Percentiles rank a stretch among this genome's conserved stretches.
Conservation (phyloP, 1,284 basidiomycete species). For the Sutorius eximius region DNA sequence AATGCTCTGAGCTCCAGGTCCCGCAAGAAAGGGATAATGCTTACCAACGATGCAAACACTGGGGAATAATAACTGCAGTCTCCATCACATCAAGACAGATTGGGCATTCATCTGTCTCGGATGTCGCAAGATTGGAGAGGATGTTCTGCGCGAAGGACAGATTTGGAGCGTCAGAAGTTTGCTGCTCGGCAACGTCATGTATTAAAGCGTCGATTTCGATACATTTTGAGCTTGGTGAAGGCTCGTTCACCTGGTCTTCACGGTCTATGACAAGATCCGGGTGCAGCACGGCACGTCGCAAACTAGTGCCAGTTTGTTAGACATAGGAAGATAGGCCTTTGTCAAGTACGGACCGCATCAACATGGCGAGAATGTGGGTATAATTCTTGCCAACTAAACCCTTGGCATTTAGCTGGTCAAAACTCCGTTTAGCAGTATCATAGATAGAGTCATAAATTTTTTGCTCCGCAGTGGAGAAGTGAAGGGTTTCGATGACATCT, state of each 20-base stretch:
- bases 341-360: constrained; percentile 65
- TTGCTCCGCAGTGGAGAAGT: constrained; percentile 75
- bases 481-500: constrained; percentile 65
- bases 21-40: constrained; percentile 13
- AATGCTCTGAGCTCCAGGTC: constrained; percentile 1
- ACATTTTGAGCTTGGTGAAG: constrained; percentile 35
- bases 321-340: neutral
- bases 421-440: constrained; percentile 63
- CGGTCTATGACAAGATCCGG: constrained; percentile 70
- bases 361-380: constrained; percentile 87
- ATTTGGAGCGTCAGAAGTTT: constrained; percentile 31
- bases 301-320: constrained; percentile 40
- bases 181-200: constrained; percentile 54
- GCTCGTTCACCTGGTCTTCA: constrained; percentile 43
- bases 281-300: constrained; percentile 86
- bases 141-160: constrained; percentile 65
- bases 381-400: constrained; percentile 83
- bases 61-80: constrained; percentile 67
- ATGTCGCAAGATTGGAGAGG: constrained; percentile 50
- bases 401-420: constrained; percentile 74
- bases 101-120: constrained; percentile 68
- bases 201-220: constrained; percentile 68
- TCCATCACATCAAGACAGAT: constrained; percentile 81
- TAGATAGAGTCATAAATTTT: constrained; percentile 83
- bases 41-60: constrained; percentile 78